These are phyloP conservation scores for Clarkia xantiana DNA, from an alignment of 345 rosid species.

Conservation along the genomic window DNA sequence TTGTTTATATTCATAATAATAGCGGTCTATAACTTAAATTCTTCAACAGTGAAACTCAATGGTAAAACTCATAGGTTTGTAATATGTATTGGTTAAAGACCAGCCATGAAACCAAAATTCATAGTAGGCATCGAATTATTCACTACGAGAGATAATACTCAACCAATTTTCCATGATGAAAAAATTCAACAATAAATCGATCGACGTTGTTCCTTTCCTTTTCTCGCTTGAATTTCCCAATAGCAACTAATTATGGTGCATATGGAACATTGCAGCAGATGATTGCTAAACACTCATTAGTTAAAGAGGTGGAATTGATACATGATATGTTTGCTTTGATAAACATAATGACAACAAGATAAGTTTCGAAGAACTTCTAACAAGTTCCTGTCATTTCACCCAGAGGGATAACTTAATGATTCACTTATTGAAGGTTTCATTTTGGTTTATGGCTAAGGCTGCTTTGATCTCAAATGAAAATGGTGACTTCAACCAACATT, in stretches of 20 bases:
- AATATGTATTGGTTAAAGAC: too few species aligned
- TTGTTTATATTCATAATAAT: too few species aligned
- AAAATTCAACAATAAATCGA: slow-evolving; percentile 83
- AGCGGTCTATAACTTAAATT: too few species aligned
- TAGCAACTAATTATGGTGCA: too few species aligned
- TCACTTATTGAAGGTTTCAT: too few species aligned
- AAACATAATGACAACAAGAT: slow-evolving; percentile 86
- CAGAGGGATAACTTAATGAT: too few species aligned
- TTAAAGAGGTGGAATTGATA: slow-evolving; percentile 83
- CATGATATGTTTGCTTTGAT: slow-evolving; percentile 78
- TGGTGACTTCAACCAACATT: too few species aligned
- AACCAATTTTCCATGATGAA: slow-evolving; percentile 95
- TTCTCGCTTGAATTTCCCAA: slow-evolving; percentile 4
- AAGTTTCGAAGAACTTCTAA: slow-evolving; percentile 60
- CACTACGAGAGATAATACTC: slow-evolving; percentile 86
- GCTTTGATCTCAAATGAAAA: too few species aligned
- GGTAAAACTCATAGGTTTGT: too few species aligned
- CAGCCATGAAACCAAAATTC: slow-evolving; percentile 88
- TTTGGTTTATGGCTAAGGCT: too few species aligned
- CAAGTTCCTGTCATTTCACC: too few species aligned
- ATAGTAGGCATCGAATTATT: slow-evolving; percentile 91
- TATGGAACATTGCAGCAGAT: slow-evolving; percentile 39
- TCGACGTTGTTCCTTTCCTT: slow-evolving; percentile 36
- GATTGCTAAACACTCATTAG: slow-evolving; percentile 75
- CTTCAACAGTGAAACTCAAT: too few species aligned